Evolutionary conservation across 208 protist genomes (phyloP).

Genomic region (Naegleria gruberi): DNA sequence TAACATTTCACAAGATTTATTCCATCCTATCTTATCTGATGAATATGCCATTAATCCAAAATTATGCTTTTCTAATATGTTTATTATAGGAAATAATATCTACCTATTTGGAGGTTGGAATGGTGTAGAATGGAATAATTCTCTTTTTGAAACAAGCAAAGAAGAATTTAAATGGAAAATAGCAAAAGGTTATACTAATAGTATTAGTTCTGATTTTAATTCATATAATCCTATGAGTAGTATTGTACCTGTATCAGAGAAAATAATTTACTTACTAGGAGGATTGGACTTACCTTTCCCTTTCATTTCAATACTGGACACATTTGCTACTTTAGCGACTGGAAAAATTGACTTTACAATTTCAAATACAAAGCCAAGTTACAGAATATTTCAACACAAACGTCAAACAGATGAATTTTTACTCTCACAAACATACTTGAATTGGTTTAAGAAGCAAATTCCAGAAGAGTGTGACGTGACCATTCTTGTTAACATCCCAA

Average conservation of each 20-base stretch:
- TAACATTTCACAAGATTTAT: background rate
- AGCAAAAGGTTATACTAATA: background rate
- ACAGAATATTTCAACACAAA: background rate
- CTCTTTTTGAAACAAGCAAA: background rate
- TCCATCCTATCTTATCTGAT: too few relatives aligned
- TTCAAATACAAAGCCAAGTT: background rate
- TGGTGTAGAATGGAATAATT: background rate
- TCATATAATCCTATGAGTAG: background rate
- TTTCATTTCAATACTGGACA: background rate
- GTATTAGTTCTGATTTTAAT: background rate
- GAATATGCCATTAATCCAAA: too few relatives aligned
- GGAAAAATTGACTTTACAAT: too few relatives aligned
- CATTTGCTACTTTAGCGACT: background rate
- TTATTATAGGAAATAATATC: background rate
- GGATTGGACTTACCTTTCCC: background rate
- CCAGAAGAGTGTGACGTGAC: background rate
- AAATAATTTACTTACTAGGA: background rate
- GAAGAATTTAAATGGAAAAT: background rate
- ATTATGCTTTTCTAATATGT: background rate
- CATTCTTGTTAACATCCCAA: background rate
- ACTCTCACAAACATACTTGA: background rate
- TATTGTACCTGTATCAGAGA: background rate
- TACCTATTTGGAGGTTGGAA: background rate
- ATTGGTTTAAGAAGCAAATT: background rate
- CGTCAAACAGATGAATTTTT: background rate